A percentile compares a stretch with the other conserved stretches of the same genome.
Conservation (phyloP, 2,329 filamentous ascomycete species). For the Diaporthe sp. region DNA sequence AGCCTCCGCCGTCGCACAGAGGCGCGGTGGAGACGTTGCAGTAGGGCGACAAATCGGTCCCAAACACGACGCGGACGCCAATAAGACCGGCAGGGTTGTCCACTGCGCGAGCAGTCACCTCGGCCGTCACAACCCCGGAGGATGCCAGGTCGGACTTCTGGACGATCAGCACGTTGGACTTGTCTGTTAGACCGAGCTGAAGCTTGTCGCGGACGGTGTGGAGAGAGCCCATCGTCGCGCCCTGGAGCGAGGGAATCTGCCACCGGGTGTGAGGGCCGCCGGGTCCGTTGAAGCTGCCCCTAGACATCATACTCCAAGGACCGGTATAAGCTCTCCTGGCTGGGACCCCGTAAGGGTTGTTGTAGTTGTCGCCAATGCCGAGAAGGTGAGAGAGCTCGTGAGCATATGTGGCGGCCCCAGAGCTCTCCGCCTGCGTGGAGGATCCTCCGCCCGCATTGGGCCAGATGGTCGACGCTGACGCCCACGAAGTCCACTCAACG, state of each 20-base stretch:
- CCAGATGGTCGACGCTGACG: constrained; percentile 65
- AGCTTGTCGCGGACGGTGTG: constrained; percentile 68
- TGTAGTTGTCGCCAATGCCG: constrained; percentile 68
- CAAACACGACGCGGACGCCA: constrained; percentile 63
- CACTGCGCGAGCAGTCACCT: constrained; percentile 63
- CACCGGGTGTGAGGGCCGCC: constrained; percentile 67
- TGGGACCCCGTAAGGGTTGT: constrained; percentile 64
- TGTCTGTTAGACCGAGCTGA: constrained; percentile 62
- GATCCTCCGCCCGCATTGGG: constrained; percentile 67
- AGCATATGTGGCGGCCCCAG: constrained; percentile 66
- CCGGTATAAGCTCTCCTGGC: constrained; percentile 63
- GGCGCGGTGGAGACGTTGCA: constrained; percentile 59
- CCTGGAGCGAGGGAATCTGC: constrained; percentile 64
- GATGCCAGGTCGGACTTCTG: constrained; percentile 57
- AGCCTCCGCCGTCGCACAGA: constrained; percentile 65
- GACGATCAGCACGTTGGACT: constrained; percentile 60
- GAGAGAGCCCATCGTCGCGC: constrained; percentile 63
- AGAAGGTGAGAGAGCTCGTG: constrained; percentile 67
- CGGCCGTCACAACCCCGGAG: constrained; percentile 60
- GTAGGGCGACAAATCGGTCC: constrained; percentile 58
- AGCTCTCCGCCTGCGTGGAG: constrained; percentile 67
- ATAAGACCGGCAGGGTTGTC: constrained; percentile 56
- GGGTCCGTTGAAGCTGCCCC: constrained; percentile 67
- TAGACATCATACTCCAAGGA: constrained; percentile 66
- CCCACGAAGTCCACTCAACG: constrained; percentile 68